phyloP scores from a whole-genome alignment of 2,329 filamentous ascomycete genomes.

The Fusarium tupiense region DNA sequence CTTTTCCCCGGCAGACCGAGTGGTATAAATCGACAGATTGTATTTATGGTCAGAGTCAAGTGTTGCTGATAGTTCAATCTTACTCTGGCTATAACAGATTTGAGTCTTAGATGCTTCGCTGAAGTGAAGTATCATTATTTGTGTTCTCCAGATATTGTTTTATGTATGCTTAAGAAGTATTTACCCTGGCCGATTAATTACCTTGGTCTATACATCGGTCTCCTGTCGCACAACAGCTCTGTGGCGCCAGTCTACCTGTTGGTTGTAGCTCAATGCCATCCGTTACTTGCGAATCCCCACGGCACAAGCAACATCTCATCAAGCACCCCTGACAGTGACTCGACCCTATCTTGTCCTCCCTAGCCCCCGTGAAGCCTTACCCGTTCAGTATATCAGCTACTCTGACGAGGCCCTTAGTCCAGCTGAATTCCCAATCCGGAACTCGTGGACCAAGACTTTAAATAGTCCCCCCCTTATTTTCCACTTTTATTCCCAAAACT shows the following conservation, averaged over 20 bases:
- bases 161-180: neutral
- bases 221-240: neutral
- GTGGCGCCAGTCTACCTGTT: neutral
- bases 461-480: conserved; percentile 2
- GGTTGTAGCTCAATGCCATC: no score
- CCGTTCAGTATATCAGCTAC: neutral
- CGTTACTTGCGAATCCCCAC: no score
- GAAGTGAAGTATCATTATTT: neutral
- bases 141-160: neutral
- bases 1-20: neutral
- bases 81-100: neutral
- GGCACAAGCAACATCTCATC: neutral
- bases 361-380: neutral
- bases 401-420: neutral
- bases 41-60: neutral
- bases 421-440: neutral
- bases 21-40: neutral
- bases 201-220: neutral
- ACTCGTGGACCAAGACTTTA: conserved; percentile 17
- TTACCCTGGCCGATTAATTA: neutral
- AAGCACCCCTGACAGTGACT: neutral
- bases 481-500: neutral
- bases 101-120: neutral
- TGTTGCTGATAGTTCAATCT: neutral
- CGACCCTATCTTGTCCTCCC: no score